phyloP scores from a whole-genome alignment of 2,329 filamentous ascomycete species.

The Sarocladiaceae sp. region DNA sequence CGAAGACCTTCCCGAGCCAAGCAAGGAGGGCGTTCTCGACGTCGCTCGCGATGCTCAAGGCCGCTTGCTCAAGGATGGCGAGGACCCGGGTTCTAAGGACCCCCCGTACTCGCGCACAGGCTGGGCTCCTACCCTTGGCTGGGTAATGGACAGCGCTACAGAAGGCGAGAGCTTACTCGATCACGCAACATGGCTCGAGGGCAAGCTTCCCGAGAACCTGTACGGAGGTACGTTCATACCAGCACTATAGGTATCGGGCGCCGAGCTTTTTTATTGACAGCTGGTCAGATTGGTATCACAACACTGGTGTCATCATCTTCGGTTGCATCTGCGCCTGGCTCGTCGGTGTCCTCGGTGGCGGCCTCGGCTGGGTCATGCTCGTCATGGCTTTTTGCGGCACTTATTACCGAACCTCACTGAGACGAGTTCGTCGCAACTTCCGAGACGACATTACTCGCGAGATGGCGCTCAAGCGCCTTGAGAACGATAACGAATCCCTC shows the following conservation, averaged over 20 bases:
- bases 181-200: constrained; percentile 82
- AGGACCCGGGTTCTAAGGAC: constrained; percentile 47
- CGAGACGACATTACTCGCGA: constrained; percentile 89
- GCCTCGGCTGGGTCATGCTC: constrained; percentile 86
- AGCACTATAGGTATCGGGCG: background rate
- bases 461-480: constrained; percentile 77
- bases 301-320: constrained; percentile 88
- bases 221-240: constrained; percentile 62
- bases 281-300: constrained; percentile 83
- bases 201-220: constrained; percentile 77
- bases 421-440: constrained; percentile 90
- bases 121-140: constrained; percentile 84
- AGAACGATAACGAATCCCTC: constrained; percentile 84
- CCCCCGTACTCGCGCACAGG: constrained; percentile 53
- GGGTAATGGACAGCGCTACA: constrained; percentile 50
- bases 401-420: constrained; percentile 93
- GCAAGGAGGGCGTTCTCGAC: constrained; percentile 61
- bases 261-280: background rate
- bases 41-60: constrained; percentile 43
- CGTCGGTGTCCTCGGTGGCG: constrained; percentile 80
- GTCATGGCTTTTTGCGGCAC: constrained; percentile 89
- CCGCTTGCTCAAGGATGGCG: constrained; percentile 41
- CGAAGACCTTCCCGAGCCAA: constrained; percentile 72
- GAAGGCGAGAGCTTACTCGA: constrained; percentile 68
- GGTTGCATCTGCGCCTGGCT: constrained; percentile 88